A percentile compares a stretch with the other conserved stretches of the same genome.
phyloP scores from a whole-genome alignment of 2,329 filamentous ascomycete species.

The Alternaria burnsii region DNA sequence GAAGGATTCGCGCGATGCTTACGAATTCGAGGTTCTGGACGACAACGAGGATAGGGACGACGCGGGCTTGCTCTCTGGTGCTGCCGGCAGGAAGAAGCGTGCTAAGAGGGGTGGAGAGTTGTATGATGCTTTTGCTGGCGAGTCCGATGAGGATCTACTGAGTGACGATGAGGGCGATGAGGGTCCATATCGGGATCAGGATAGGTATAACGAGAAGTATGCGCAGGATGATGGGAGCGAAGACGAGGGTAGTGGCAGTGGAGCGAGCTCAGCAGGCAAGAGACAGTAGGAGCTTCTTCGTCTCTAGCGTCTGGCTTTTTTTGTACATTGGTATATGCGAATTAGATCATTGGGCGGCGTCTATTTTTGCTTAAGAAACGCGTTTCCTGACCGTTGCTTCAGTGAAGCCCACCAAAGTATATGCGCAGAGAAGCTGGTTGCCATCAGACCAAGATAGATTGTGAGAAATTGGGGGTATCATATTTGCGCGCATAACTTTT shows the following conservation, averaged over 20 bases:
- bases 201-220: slow-evolving; percentile 46
- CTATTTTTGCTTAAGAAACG: slow-evolving; percentile 1
- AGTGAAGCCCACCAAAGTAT: neutral
- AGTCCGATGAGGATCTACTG: slow-evolving; percentile 77
- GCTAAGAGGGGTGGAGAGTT: slow-evolving; percentile 80
- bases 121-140: slow-evolving; percentile 96
- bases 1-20: slow-evolving; percentile 79
- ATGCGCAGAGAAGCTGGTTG: neutral
- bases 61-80: slow-evolving; percentile 55
- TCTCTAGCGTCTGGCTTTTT: neutral
- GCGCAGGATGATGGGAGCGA: slow-evolving; percentile 29
- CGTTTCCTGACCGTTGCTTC: neutral
- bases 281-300: slow-evolving; percentile 28
- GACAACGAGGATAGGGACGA: slow-evolving; percentile 73
- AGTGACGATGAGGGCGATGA: slow-evolving; percentile 53
- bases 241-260: slow-evolving; percentile 34
- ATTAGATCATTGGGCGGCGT: slow-evolving; percentile 31
- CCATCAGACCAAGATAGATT: neutral
- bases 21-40: slow-evolving; percentile 93
- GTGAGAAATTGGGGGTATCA: slow-evolving; percentile 25
- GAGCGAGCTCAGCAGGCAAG: slow-evolving; percentile 33
- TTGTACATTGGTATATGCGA: slow-evolving; percentile 4
- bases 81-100: slow-evolving; percentile 55
- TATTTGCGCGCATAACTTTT: slow-evolving; percentile 15
- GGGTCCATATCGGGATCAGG: slow-evolving; percentile 47